These are phyloP conservation scores for Craterostigma plantagineum DNA, from an alignment of 257 asterid genomes.

Conservation along the genomic window DNA sequence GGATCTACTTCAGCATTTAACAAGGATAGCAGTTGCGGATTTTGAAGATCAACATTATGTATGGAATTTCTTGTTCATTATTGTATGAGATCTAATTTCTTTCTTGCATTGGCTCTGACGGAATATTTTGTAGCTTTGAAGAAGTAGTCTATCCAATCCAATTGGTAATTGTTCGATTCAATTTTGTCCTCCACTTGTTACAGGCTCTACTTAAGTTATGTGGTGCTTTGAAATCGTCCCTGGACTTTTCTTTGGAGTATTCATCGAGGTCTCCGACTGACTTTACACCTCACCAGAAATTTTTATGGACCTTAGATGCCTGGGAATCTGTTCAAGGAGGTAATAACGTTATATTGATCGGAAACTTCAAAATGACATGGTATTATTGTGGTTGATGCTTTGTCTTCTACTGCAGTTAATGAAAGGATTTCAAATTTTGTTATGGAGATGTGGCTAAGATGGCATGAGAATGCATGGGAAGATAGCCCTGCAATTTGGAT, in stretches of 20 bases:
- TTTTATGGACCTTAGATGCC: constrained; percentile 73
- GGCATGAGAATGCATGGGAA: constrained; percentile 79
- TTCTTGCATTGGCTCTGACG: too few species aligned
- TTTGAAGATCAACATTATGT: constrained; percentile 31
- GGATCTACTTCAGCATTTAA: constrained; percentile 42
- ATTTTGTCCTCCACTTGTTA: constrained; percentile 8
- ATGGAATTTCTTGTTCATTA: constrained; percentile 6
- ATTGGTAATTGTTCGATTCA: constrained; percentile 1
- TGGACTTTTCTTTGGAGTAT: constrained; percentile 35
- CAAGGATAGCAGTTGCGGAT: constrained; percentile 25
- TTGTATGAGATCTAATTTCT: background rate
- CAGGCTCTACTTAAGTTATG: constrained; percentile 39
- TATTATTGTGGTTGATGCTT: too few species aligned
- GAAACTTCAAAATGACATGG: too few species aligned
- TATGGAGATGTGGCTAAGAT: constrained; percentile 76
- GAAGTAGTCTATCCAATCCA: too few species aligned
- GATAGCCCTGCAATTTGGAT: constrained; percentile 26
- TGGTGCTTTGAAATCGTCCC: constrained; percentile 24
- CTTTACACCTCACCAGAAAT: constrained; percentile 54
- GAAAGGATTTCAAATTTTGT: constrained; percentile 39
- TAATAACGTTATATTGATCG: background rate
- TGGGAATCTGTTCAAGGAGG: constrained; percentile 36
- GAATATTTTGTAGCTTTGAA: too few species aligned
- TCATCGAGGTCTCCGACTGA: constrained; percentile 75
- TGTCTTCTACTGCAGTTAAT: constrained; percentile 14